Conservation (phyloP, 1,284 basidiomycete species). For the Apiotrichum sp. region DNA sequence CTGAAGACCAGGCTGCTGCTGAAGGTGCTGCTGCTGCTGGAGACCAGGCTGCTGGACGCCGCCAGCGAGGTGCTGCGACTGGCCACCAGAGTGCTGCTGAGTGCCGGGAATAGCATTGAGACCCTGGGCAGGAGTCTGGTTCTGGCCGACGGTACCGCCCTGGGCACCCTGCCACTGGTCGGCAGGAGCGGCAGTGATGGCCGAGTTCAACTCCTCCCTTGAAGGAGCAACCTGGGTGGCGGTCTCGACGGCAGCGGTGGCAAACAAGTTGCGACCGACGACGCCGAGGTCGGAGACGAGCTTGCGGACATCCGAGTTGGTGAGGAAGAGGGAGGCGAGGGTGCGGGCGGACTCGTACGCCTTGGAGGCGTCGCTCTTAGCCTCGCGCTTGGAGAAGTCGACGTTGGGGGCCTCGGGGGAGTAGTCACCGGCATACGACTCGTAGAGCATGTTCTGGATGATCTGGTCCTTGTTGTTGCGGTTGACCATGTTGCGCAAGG, state of each 20-base stretch:
- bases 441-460: slow-evolving; percentile 76
- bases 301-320: slow-evolving; percentile 88
- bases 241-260: slow-evolving; percentile 66
- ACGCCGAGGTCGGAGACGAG: slow-evolving; percentile 72
- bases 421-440: slow-evolving; percentile 6
- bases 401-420: slow-evolving; percentile 49
- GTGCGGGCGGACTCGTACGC: slow-evolving; percentile 81
- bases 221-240: slow-evolving; percentile 66
- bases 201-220: slow-evolving; percentile 55
- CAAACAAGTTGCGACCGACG: slow-evolving; percentile 80
- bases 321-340: slow-evolving; percentile 71
- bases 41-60: neutral
- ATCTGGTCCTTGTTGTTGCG: slow-evolving; percentile 86
- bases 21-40: too few species aligned
- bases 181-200: slow-evolving; percentile 44
- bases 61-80: neutral
- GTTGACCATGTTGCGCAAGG: slow-evolving; percentile 57
- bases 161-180: slow-evolving; percentile 54
- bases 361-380: slow-evolving; percentile 56
- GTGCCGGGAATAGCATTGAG: too few species aligned
- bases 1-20: neutral
- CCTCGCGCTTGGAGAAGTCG: slow-evolving; percentile 46
- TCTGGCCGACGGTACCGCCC: slow-evolving; percentile 31
- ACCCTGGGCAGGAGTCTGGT: slow-evolving; percentile 25
- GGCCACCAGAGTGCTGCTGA: too few species aligned